Evolutionary conservation across 768 basidiomycete genomes (phyloP).

Genomic region (Daedaleopsis nitida): DNA sequence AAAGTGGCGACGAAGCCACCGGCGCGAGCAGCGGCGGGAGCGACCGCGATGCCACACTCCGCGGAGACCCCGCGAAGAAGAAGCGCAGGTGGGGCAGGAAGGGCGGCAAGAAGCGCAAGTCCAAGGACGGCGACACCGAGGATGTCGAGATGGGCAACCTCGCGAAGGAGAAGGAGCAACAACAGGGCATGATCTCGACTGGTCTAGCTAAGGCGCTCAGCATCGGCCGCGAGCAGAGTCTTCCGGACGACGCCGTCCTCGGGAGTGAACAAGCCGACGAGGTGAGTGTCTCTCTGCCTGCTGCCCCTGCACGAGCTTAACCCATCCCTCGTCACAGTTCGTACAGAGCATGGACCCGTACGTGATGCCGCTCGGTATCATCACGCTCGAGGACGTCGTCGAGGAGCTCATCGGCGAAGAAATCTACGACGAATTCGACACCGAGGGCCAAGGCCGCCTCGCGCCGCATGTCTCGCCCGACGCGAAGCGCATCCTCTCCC

Average conservation of each 20-base stretch:
- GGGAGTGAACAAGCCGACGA: constrained; percentile 67
- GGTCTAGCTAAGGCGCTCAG: constrained; percentile 25
- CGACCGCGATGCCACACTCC: constrained; percentile 27
- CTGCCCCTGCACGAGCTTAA: background rate
- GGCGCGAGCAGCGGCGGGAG: constrained; percentile 16
- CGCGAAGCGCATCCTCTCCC: constrained; percentile 16
- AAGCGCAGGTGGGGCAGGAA: constrained; percentile 14
- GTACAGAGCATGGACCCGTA: constrained; percentile 75
- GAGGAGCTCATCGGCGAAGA: constrained; percentile 91
- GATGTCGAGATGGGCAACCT: constrained; percentile 26
- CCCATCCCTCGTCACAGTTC: constrained; percentile 48
- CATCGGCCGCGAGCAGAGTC: constrained; percentile 61
- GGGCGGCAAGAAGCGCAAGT: constrained; percentile 16
- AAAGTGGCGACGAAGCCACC: constrained; percentile 25
- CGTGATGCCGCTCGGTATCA: constrained; percentile 81
- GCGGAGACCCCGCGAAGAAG: constrained; percentile 25
- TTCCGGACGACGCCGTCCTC: constrained; percentile 82
- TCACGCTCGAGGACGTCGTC: constrained; percentile 86
- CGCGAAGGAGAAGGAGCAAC: constrained; percentile 28
- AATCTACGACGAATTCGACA: constrained; percentile 85
- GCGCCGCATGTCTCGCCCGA: constrained; percentile 18
- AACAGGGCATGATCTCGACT: constrained; percentile 30
- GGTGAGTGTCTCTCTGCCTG: constrained; percentile 38
- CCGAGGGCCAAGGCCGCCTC: constrained; percentile 48
- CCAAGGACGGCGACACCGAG: constrained; percentile 17